Evolutionary conservation across 768 basidiomycete genomes (phyloP).

Genomic region (Lactarius psammicola): DNA sequence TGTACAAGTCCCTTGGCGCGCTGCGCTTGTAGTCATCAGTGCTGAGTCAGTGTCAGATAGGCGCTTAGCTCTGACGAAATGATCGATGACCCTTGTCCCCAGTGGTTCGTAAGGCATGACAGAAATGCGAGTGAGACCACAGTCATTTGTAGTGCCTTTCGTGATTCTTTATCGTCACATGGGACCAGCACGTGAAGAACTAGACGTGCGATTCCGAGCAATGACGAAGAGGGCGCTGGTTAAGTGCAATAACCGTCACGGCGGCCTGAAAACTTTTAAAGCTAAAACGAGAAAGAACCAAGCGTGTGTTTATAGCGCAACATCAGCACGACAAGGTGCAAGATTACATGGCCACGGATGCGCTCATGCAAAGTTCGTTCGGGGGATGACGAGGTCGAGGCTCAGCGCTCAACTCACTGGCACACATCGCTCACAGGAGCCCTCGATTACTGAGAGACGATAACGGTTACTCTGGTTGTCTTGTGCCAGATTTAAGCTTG

Average conservation of each 20-base stretch:
- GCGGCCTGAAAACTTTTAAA: neutral
- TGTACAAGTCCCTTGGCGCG: neutral
- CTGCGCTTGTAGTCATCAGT: neutral
- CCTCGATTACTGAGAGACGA: neutral
- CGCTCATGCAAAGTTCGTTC: neutral
- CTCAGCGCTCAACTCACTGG: too few relatives aligned
- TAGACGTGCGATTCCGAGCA: neutral
- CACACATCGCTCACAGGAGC: neutral
- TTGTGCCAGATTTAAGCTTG: neutral
- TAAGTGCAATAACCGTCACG: neutral
- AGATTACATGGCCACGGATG: neutral
- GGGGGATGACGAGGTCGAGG: neutral
- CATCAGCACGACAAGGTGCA: neutral
- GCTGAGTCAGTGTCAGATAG: constrained; percentile 11
- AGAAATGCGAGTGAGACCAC: neutral
- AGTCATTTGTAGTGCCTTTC: neutral
- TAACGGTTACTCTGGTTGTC: neutral
- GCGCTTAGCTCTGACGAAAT: neutral
- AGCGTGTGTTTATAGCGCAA: neutral
- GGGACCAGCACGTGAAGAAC: neutral
- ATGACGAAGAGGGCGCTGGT: neutral
- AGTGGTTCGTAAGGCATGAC: neutral
- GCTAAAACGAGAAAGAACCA: neutral
- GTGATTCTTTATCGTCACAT: neutral
- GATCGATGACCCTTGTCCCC: neutral